Base-by-base conservation (phyloP, 805 yeast genomes). In the Diddensiella santjacobensis region DNA sequence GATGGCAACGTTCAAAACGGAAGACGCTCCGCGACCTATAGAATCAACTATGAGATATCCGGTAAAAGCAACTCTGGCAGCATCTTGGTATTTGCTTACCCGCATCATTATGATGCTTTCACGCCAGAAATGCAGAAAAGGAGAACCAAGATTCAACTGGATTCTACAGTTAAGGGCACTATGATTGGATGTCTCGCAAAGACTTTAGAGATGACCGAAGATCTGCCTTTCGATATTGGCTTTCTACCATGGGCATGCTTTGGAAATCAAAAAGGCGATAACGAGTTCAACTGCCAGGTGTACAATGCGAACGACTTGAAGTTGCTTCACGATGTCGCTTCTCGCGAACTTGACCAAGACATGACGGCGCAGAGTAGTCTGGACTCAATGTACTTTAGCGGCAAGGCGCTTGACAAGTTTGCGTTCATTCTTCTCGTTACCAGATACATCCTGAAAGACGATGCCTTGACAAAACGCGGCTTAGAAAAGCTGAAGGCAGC, bases 341-440 rank as follows among this genome's bases (percentile, higher is more conserved):
- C 54, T 3, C 52, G 62, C 3, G 91, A 85, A 56, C 65, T 77
- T 4, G 59, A 71, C 26, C 78, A 71, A 46, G 87, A 83, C 51
- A 74, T 83, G 33, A 69, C 68, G 5, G 76, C 73, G 15, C 77
- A 75, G 64, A 74, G 83, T 10, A 70, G 83, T 57, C 70, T 83
- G 13, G 90, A 88, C 53, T 87, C 96, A 0, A 90, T 88, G 88
- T 91, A 91, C 67, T 81, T 86, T 24, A 77, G 95, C 2, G 98
- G 98, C 10, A 91, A 91, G 64, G 75, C 81, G 17, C 69, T 91
- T 40, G 96, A 89, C 56, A 91, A 90, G 68, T 93, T 85, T 67
- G 96, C 98, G 0, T 84, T 84, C 73, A 76, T 91, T 45, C 73
- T 88, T 10, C 84, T 84, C 53, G 87, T 82, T 5, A 46, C 76